Evolutionary conservation across 2,329 filamentous ascomycete genomes (phyloP).

Genomic region (Botrytis fragariae): DNA sequence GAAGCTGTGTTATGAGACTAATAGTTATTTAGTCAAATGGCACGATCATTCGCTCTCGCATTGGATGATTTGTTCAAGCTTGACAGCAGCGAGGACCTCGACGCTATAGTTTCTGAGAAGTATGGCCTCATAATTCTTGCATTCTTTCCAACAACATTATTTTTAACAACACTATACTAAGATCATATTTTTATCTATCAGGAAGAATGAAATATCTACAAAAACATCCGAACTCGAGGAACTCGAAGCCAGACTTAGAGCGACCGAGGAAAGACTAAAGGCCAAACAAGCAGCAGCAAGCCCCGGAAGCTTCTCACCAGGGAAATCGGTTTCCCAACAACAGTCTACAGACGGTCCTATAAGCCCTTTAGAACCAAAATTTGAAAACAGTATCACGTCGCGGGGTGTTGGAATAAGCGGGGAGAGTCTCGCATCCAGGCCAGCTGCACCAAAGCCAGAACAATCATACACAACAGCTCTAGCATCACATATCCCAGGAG

Average conservation of each 20-base stretch:
- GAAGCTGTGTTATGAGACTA: slow-evolving; percentile 13
- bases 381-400: slow-evolving; percentile 9
- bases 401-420: background rate
- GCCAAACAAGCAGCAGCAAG: slow-evolving; percentile 18
- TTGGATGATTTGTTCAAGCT: slow-evolving; percentile 88
- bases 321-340: background rate
- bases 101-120: slow-evolving; percentile 78
- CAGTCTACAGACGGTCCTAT: background rate
- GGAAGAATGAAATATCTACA: slow-evolving; percentile 73
- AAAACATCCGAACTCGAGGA: slow-evolving; percentile 79
- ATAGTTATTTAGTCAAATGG: slow-evolving; percentile 65
- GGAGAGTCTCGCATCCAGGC: slow-evolving; percentile 7
- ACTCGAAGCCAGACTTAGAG: slow-evolving; percentile 78
- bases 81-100: slow-evolving; percentile 72
- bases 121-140: slow-evolving; percentile 41
- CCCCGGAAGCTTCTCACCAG: slow-evolving; percentile 16
- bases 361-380: slow-evolving; percentile 16
- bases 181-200: slow-evolving; percentile 40
- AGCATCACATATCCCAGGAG: slow-evolving; percentile 31
- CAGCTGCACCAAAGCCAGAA: slow-evolving; percentile 4
- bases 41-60: slow-evolving; percentile 80
- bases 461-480: slow-evolving; percentile 14
- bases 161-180: background rate
- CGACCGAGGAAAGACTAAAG: slow-evolving; percentile 77
- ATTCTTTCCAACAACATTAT: slow-evolving; percentile 11